Evolutionary conservation across 2,329 filamentous ascomycete genomes (phyloP).

Genomic region (Fusarium duplospermum): DNA sequence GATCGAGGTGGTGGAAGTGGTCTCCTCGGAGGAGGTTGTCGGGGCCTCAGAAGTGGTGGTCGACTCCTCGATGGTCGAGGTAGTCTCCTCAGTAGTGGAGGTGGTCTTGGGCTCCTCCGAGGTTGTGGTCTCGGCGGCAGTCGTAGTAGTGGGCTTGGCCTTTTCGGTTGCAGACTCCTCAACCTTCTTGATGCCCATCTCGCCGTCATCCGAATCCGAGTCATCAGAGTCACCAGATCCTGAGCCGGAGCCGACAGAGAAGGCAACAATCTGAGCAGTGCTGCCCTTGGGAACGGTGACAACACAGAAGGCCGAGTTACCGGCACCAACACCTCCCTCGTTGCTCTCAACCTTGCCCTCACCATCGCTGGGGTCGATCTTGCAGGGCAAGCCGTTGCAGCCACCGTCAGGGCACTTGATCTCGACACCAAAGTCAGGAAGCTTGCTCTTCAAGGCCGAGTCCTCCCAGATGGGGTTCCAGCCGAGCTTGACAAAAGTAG

Average conservation of each 20-base stretch:
- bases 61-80: conserved; percentile 15
- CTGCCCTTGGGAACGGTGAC: conserved; percentile 77
- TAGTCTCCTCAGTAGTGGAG: conserved; percentile 32
- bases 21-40: conserved; percentile 26
- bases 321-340: conserved; percentile 68
- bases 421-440: conserved; percentile 75
- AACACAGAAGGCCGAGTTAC: conserved; percentile 78
- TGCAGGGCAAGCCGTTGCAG: conserved; percentile 81
- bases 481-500: conserved; percentile 80
- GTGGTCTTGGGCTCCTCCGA: conserved; percentile 24
- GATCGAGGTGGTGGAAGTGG: conserved; percentile 20
- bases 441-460: conserved; percentile 63
- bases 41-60: conserved; percentile 32
- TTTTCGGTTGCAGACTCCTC: conserved; percentile 24
- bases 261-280: conserved; percentile 76
- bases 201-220: neutral
- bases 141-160: conserved; percentile 39
- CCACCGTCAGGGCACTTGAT: conserved; percentile 74
- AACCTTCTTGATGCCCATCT: neutral
- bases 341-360: conserved; percentile 71
- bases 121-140: conserved; percentile 29
- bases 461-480: conserved; percentile 81
- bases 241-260: conserved; percentile 54
- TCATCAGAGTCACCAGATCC: conserved; percentile 20
- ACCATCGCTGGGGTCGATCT: conserved; percentile 70